These are phyloP conservation scores for Amylocarpus encephaloides DNA, from an alignment of 2,329 filamentous ascomycete genomes.

Conservation along the genomic window DNA sequence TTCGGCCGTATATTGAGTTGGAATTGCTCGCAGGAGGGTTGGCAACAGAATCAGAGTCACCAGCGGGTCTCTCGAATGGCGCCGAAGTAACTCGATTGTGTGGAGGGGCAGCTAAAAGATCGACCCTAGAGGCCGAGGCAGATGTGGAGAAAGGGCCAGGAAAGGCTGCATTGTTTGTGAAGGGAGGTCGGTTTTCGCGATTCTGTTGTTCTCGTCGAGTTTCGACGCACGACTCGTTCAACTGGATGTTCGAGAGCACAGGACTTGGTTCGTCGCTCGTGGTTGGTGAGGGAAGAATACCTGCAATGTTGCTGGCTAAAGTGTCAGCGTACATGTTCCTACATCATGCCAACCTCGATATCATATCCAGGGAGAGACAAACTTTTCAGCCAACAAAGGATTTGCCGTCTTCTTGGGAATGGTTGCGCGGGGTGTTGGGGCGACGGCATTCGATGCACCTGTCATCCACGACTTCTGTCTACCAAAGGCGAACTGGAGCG, in stretches of 20 bases:
- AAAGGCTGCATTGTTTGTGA: neutral
- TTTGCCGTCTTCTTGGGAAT: slow-evolving; percentile 9
- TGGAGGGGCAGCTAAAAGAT: neutral
- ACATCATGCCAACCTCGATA: neutral
- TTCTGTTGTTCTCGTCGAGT: neutral
- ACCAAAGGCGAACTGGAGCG: slow-evolving; percentile 30
- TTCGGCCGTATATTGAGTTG: too few species aligned
- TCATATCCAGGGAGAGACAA: neutral
- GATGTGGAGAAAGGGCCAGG: neutral
- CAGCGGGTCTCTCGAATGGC: neutral
- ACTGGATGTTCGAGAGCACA: slow-evolving; percentile 29
- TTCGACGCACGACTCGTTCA: slow-evolving; percentile 25
- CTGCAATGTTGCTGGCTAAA: slow-evolving; percentile 14
- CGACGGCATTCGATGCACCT: slow-evolving; percentile 19
- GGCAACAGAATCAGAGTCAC: neutral
- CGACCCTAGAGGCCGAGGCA: neutral
- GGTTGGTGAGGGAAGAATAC: slow-evolving; percentile 54
- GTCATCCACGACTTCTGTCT: slow-evolving; percentile 33
- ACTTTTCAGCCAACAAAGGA: slow-evolving; percentile 4
- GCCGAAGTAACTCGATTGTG: neutral
- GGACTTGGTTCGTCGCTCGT: slow-evolving; percentile 56
- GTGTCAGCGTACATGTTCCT: neutral
- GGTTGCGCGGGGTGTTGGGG: slow-evolving; percentile 26
- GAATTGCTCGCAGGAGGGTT: neutral
- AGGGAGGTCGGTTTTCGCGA: slow-evolving; percentile 2